Base-by-base conservation (phyloP, 345 rosid genomes). In the Lepidium aucheri region DNA sequence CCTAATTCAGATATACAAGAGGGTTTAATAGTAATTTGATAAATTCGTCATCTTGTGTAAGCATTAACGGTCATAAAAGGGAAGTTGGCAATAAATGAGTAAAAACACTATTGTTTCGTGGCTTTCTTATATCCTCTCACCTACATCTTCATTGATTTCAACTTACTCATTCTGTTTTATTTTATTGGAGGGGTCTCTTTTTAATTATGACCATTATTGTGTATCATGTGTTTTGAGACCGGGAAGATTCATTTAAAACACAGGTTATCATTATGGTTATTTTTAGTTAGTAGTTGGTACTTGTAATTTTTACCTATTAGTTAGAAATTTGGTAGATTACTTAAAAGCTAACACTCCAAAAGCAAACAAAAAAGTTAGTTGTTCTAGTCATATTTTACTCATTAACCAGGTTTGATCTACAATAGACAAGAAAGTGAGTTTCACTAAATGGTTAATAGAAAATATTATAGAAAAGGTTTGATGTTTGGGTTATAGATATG, bases 51-150 rank as follows among this genome's bases (percentile, higher is more conserved):
- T 58, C 60, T 34, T 35, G 62, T 47, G 49, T 8, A 6, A 60
- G 47, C 60, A 64, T 60, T 63, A 74, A 74, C 77, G 77, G 77
- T 74, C 77, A 67, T 53, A 74, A 53, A 38, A 67, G 68, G 73
- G 73, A 60, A 53, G 77, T 45, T 74, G 73, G 73, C 68, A 73
- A 43, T 73, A 60, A 73, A 73, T 73, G 67, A 65, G 38, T 15
- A 6, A 16, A 22, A 39, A 22, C 32, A 59, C 72, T 65, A 55
- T 58, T 50, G 4, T 44, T 45, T 53, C 73, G 73, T 73, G 77
- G 73, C 77, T 67, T 58, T 53, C 18, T 36, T 57, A 7, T 60
- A 63, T 60, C 77, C 58, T 53, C 72, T 73, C 62, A 66, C 51
- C 69, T 65, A 39, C 72, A 47, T 13, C 24, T 50, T 65, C 65